These are phyloP conservation scores for Coemansia sp. DNA, from an alignment of 192 early-diverging fungal species.

Conservation along the genomic window DNA sequence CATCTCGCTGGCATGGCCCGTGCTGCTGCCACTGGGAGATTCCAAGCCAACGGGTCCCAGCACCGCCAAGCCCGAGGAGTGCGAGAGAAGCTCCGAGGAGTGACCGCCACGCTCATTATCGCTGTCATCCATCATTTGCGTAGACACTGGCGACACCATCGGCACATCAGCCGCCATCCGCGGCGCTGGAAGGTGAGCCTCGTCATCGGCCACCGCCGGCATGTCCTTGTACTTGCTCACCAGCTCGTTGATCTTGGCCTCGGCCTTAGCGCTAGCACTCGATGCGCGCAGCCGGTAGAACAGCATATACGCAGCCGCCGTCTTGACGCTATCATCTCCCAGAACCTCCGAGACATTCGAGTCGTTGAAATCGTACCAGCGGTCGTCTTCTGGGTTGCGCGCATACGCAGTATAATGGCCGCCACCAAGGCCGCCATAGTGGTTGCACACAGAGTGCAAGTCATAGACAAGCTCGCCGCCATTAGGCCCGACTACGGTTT, in stretches of 20 bases:
- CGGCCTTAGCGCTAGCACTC: slow-evolving; percentile 2
- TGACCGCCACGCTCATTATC: slow-evolving; percentile 1
- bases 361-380: slow-evolving; percentile 88
- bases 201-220: neutral
- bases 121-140: slow-evolving; percentile 6
- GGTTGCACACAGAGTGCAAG: slow-evolving; percentile 79
- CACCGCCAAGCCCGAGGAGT: slow-evolving; percentile 1
- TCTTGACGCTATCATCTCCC: slow-evolving; percentile 26
- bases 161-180: slow-evolving; percentile 3
- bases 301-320: slow-evolving; percentile 52
- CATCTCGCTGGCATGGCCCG: slow-evolving; percentile 28
- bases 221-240: slow-evolving; percentile 22
- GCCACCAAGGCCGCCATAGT: slow-evolving; percentile 81
- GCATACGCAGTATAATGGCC: slow-evolving; percentile 89
- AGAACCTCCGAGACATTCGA: slow-evolving; percentile 59
- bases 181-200: neutral
- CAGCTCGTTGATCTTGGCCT: slow-evolving; percentile 27
- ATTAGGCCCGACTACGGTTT: slow-evolving; percentile 37
- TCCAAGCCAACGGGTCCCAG: slow-evolving; percentile 12
- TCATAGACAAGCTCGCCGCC: slow-evolving; percentile 63
- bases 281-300: slow-evolving; percentile 41
- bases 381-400: slow-evolving; percentile 61
- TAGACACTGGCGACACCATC: slow-evolving; percentile 17
- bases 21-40: slow-evolving; percentile 15
- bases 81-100: slow-evolving; percentile 9